Evolutionary conservation across 2,329 filamentous ascomycete species (phyloP).

Genomic region (Pseudocercospora vitis): DNA sequence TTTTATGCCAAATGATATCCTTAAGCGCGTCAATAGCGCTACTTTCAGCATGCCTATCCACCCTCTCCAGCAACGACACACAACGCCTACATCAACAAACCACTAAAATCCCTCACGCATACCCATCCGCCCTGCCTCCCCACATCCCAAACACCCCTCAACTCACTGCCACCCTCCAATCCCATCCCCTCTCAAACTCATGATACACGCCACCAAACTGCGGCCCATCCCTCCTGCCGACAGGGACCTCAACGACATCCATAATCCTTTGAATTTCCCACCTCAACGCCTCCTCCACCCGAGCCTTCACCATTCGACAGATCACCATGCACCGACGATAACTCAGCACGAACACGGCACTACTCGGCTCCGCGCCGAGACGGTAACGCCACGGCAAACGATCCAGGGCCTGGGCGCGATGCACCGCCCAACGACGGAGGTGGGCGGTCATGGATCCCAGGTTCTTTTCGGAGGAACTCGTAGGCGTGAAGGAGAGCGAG

Average conservation of each 20-base stretch:
- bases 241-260: conserved; percentile 19
- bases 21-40: too few species aligned
- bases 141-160: not conserved
- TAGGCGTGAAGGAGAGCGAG: conserved; percentile 5
- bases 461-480: conserved; percentile 13
- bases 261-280: conserved; percentile 27
- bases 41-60: too few species aligned
- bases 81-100: not conserved
- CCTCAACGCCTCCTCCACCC: conserved; percentile 23
- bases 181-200: not conserved
- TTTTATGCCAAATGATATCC: too few species aligned
- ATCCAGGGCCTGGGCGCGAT: conserved; percentile 27
- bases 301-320: not conserved
- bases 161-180: not conserved
- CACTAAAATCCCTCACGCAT: not conserved
- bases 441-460: conserved; percentile 12
- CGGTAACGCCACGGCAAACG: conserved; percentile 31
- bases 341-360: not conserved
- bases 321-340: conserved; percentile 5
- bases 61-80: too few species aligned
- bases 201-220: not conserved
- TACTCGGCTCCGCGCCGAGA: not conserved
- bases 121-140: too few species aligned
- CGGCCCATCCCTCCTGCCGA: not conserved
- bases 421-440: conserved; percentile 29